Base-by-base conservation (phyloP, 2,329 filamentous ascomycete species). In the Zelopaecilomyces penicillatus region DNA sequence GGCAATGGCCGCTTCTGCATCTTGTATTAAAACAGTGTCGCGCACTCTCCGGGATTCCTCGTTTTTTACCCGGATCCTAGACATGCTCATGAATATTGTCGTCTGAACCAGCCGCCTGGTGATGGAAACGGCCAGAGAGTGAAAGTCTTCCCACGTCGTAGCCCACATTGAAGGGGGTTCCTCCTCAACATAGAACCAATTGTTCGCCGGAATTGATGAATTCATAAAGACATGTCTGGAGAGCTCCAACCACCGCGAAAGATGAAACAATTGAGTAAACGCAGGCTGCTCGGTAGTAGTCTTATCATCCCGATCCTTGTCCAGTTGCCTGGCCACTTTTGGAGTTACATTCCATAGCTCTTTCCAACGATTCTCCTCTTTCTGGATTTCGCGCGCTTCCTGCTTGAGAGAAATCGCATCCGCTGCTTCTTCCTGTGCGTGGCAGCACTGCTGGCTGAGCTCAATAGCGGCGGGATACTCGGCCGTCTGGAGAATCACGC, bases 161-260 rank as follows among this genome's bases (percentile, higher is more conserved):
- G 81, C 76, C 52, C 84, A 81, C 26, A 95, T 77, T 0, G 83
- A 79, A 0, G 89, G 89, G 3, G 69, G 69, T 45, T 77, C 72
- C n/a, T 75, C 71, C 19, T 74, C 72, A 6, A 85, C 54, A 34
- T 68, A 70, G 31, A 67, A 69, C 87, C 86, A 94, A 57, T 87
- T 89, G 44, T 78, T 73, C 43, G 80, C 76, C 9, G 71, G 65
- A 36, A 75, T 67, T 2, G 68, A 60, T 9, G 74, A 73, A 48
- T 90, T 91, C 87, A 94, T 91, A 59, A 91, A 93, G 1, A 90
- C 54, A 2, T 70, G 68, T 38, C 76, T 70, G 0, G 85, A 82
- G 4, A 93, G 68, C 5, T 65, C 62, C 4, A 90, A 63, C 78
- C 84, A 87, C 7, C 65, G 70, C 3, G 65, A 62, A 3, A 82